These are phyloP conservation scores for Vigna angularis DNA, from an alignment of 306 rosid species.

Conservation along the genomic window DNA sequence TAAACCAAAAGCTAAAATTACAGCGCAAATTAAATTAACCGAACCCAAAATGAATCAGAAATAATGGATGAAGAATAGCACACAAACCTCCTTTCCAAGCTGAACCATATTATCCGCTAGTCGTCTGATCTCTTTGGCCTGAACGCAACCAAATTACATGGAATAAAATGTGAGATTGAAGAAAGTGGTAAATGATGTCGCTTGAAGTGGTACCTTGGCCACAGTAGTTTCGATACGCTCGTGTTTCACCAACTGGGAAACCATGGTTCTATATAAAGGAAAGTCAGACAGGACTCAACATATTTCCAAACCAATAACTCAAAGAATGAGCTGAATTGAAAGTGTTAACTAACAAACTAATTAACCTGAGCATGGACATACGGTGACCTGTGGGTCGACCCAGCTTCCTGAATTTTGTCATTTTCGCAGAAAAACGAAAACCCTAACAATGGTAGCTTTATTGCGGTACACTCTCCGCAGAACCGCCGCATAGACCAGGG, in stretches of 20 bases:
- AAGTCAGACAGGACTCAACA: neutral
- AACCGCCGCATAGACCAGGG: neutral
- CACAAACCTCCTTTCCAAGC: slow-evolving; percentile 85
- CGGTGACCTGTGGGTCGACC: slow-evolving; percentile 80
- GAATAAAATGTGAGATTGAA: neutral
- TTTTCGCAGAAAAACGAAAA: slow-evolving; percentile 35
- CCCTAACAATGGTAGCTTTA: slow-evolving; percentile 23
- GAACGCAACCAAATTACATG: slow-evolving; percentile 8
- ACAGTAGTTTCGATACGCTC: slow-evolving; percentile 98
- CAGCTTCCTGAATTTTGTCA: slow-evolving; percentile 94
- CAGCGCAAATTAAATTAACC: neutral
- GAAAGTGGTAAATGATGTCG: neutral
- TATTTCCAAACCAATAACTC: neutral
- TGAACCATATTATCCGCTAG: slow-evolving; percentile 92
- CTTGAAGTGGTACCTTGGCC: slow-evolving; percentile 62
- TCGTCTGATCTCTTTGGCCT: slow-evolving; percentile 96
- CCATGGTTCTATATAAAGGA: slow-evolving; percentile 73
- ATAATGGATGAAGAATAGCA: neutral
- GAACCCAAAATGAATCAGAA: slow-evolving; percentile 6
- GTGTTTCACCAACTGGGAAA: slow-evolving; percentile 94
- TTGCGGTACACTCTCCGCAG: neutral
- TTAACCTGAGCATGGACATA: slow-evolving; percentile 86
- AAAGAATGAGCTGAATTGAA: neutral
- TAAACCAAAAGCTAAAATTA: slow-evolving; percentile 14
- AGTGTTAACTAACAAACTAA: neutral